Evolutionary conservation across 2,329 filamentous ascomycete genomes (phyloP), one percentile per base, ranked within the genome.

Genomic region (Epichloe coenophiala): DNA sequence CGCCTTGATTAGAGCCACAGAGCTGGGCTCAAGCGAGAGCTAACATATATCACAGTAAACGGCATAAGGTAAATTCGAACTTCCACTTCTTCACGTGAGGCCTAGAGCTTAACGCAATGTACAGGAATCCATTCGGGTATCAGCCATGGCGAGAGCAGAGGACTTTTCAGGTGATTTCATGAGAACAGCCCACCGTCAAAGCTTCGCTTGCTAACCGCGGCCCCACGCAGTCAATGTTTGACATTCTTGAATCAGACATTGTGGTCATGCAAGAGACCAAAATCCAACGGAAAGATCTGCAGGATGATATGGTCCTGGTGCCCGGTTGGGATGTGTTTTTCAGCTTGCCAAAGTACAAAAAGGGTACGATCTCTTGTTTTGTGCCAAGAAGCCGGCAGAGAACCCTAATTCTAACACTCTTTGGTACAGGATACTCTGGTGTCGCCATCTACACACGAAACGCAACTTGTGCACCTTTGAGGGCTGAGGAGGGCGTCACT

Each of bases 281-380:
- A 69, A 96, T 97, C 40, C 93, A 97, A 63, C 78, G 85, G 51
- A 95, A 95, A 63, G 90, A 96, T 58, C 72, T 98, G 1, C 77
- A 75, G 40, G 93, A 97, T 74, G 93, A 97, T 59, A 97, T 97
- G 88, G 90, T 97, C 9, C 72, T 97, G 36, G 81, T 97, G 0
- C 82, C 87, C 0, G 93, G 93, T 12, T 98, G 91, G 91, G 93
- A 98, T 64, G 90, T 90, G 56, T 95, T 84, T 68, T 96, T 96
- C 68, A 96, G 89, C 63, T 73, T 98, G 23, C 93, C 93, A 0
- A 88, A 84, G 63, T 77, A 94, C 62, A 97, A 97, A 66, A 97
- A 96, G 73, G 91, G 88, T 84, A 69, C 31, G 56, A 45, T n/a
- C 7, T 12, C 40, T 19, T 45, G 27, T 23, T 21, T 23, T 21